These are phyloP conservation scores for Hericium alpestre DNA, from an alignment of 768 basidiomycete species.

Conservation along the genomic window DNA sequence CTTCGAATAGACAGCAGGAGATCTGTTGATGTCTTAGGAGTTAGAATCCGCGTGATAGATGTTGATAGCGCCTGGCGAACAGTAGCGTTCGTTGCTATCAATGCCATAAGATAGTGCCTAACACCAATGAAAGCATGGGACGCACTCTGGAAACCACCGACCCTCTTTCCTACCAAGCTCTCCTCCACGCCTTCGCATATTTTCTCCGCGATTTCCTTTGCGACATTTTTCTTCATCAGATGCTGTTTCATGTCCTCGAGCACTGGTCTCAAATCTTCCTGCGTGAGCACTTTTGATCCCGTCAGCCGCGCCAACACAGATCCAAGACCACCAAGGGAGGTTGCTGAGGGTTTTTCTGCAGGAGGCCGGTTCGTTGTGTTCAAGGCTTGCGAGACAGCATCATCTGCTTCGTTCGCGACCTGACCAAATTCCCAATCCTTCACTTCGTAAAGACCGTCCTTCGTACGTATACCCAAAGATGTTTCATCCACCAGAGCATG, in stretches of 20 bases:
- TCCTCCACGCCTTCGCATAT: conserved; percentile 92
- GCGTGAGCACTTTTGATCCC: conserved; percentile 72
- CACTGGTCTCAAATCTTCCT: conserved; percentile 78
- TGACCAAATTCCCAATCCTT: conserved; percentile 75
- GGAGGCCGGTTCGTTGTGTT: conserved; percentile 23
- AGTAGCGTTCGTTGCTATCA: conserved; percentile 69
- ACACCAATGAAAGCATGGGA: conserved; percentile 6
- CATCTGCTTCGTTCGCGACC: conserved; percentile 31
- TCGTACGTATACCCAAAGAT: conserved; percentile 67
- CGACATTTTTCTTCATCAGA: conserved; percentile 98
- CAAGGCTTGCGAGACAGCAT: conserved; percentile 53
- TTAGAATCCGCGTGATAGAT: conserved; percentile 85
- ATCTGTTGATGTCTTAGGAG: conserved; percentile 96
- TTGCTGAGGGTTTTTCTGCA: conserved; percentile 16
- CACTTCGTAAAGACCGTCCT: conserved; percentile 64
- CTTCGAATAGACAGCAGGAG: conserved; percentile 85
- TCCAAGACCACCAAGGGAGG: conserved; percentile 56
- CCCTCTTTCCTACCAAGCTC: conserved; percentile 79
- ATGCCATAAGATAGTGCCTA: conserved; percentile 1
- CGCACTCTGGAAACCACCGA: conserved; percentile 83
- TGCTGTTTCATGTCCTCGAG: conserved; percentile 94
- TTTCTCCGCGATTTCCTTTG: conserved; percentile 88
- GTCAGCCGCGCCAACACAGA: conserved; percentile 79
- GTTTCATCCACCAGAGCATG: conserved; percentile 54
- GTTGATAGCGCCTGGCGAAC: conserved; percentile 76